These are phyloP conservation scores for Trichoderma endophyticum DNA, from an alignment of 2,329 filamentous ascomycete genomes.

Conservation along the genomic window DNA sequence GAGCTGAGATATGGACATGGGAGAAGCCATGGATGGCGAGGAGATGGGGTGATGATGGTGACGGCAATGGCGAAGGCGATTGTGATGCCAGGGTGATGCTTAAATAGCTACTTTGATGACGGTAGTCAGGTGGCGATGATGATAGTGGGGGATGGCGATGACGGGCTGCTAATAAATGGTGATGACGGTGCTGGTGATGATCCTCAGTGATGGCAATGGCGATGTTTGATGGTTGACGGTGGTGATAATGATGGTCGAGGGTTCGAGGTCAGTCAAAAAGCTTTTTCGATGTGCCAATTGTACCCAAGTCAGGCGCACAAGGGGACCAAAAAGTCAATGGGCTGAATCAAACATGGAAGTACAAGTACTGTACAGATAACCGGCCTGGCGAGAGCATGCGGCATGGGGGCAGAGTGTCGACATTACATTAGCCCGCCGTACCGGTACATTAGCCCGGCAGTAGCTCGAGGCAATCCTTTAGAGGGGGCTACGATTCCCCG, in stretches of 20 bases:
- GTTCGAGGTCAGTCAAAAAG: not conserved
- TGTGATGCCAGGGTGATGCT: not conserved
- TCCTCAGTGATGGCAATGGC: not conserved
- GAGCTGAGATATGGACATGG: slow-evolving; percentile 33
- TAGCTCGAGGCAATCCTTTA: slow-evolving; percentile 12
- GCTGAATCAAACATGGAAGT: not conserved
- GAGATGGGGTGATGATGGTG: not conserved
- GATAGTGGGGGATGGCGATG: not conserved
- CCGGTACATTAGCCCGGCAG: slow-evolving; percentile 4
- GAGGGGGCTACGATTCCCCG: slow-evolving; percentile 1
- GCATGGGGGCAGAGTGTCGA: not conserved
- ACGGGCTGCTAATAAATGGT: not conserved
- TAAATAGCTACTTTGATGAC: not conserved
- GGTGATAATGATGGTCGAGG: not conserved
- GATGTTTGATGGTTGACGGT: not conserved
- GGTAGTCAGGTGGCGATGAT: not conserved
- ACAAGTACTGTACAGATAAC: not conserved
- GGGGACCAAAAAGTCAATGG: not conserved
- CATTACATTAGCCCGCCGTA: not conserved
- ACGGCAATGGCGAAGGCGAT: not conserved
- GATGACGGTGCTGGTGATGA: not conserved
- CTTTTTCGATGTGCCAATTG: not conserved
- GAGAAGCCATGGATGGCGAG: not conserved
- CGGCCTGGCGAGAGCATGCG: not conserved
- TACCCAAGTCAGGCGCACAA: not conserved